These are phyloP conservation scores for Blastobotrys serpentis DNA, from an alignment of 1,139 yeast genomes.

Conservation along the genomic window DNA sequence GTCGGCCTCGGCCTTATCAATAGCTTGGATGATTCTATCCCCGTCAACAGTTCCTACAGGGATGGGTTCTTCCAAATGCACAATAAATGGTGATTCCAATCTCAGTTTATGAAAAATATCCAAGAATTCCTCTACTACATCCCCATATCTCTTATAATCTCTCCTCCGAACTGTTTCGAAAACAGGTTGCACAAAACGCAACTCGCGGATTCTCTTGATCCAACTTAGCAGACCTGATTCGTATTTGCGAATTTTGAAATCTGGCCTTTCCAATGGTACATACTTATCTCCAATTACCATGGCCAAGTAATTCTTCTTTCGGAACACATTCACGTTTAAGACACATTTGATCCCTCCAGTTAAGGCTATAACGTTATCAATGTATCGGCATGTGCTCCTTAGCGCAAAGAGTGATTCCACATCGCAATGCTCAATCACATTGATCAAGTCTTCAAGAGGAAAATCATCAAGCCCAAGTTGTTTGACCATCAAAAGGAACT, in stretches of 20 bases:
- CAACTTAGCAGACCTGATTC: neutral
- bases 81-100: neutral
- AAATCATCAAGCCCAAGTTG: neutral
- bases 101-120: neutral
- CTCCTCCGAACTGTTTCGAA: neutral
- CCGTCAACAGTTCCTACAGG: neutral
- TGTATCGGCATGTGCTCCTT: neutral
- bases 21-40: neutral
- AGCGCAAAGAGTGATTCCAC: neutral
- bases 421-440: neutral
- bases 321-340: neutral
- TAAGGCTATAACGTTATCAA: neutral
- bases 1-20: neutral
- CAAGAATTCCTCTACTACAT: neutral
- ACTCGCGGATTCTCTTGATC: neutral
- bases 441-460: constrained; percentile 3
- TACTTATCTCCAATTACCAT: neutral
- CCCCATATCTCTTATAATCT: neutral
- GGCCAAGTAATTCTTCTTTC: constrained; percentile 3
- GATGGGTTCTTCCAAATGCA: neutral
- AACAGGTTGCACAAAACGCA: neutral
- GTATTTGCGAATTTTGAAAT: neutral
- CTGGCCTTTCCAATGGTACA: neutral
- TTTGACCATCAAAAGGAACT: neutral
- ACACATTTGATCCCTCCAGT: neutral